phyloP scores from a whole-genome alignment of 805 yeast genomes.

The Clavispora asparagi region DNA sequence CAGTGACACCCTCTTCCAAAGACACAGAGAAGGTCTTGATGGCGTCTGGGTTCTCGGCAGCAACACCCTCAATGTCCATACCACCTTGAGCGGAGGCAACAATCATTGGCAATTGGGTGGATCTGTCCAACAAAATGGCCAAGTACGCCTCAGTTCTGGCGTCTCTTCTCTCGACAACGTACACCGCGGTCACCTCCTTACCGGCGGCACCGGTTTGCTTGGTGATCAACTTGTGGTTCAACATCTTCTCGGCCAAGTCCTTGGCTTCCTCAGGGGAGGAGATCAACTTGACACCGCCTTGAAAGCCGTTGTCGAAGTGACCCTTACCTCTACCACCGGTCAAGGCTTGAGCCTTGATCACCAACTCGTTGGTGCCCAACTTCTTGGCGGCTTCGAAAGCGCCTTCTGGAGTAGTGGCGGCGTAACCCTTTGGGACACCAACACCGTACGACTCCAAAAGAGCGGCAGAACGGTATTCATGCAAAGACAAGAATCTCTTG shows the following conservation, averaged over 20 bases:
- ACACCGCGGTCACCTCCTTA: slow-evolving; percentile 93
- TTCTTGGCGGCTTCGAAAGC: slow-evolving; percentile 79
- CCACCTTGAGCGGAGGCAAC: slow-evolving; percentile 99
- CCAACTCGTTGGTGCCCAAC: slow-evolving; percentile 75
- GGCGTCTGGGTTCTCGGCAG: slow-evolving; percentile 83
- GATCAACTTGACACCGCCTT: slow-evolving; percentile 94
- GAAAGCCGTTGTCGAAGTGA: slow-evolving; percentile 88
- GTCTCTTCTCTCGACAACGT: slow-evolving; percentile 90
- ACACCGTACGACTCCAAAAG: slow-evolving; percentile 78
- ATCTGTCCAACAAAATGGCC: slow-evolving; percentile 93
- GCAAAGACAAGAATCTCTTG: slow-evolving; percentile 79
- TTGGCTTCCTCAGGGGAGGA: slow-evolving; percentile 80
- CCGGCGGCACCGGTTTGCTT: slow-evolving; percentile 98
- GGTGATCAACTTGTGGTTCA: slow-evolving; percentile 89
- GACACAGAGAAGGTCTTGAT: slow-evolving; percentile 84
- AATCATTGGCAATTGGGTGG: slow-evolving; percentile 81
- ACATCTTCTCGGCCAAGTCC: slow-evolving; percentile 83
- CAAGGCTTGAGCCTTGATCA: slow-evolving; percentile 95
- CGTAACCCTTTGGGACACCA: slow-evolving; percentile 86
- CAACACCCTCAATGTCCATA: slow-evolving; percentile 99
- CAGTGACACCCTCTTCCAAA: slow-evolving; percentile 75
- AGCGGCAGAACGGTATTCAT: slow-evolving; percentile 93
- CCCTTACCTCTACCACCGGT: slow-evolving; percentile 99
- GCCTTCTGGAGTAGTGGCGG: slow-evolving; percentile 85
- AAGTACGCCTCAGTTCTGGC: slow-evolving; percentile 93